Base-by-base conservation (phyloP, 495 filamentous ascomycete genomes). In the Sordaria brevicollis region DNA sequence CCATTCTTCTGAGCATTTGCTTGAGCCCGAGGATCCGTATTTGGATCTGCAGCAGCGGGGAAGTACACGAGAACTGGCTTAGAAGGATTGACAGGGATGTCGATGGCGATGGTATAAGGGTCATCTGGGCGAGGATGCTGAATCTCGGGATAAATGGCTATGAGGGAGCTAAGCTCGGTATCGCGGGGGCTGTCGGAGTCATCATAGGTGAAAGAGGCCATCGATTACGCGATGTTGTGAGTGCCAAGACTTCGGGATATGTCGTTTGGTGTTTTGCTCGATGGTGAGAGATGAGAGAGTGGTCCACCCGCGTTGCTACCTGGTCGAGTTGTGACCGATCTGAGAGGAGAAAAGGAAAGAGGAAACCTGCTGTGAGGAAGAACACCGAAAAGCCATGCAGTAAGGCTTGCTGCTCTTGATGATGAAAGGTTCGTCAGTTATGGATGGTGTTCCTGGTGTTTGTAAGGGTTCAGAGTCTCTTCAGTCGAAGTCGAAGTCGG, bases 121-220 rank as follows among this genome's bases (percentile, higher is more conserved):
- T 89, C 79, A 4, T 85, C 75, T 4, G 86, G 80, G 67, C 88
- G 84, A 36, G 91, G 79, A 5, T 75, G 71, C 35, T 83, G 82
- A 17, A 97, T 87, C 78, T 99, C 95, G 21, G 94, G 94, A 72
- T 88, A 99, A 72, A 99, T 98, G 74, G 93, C 91, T 15, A 85
- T 83, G 57, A 98, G 88, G n/a, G 93, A 88, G 65, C 86, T 88
- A 65, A 99, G 84, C 80, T 99, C 95, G 17, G 89, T 83, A 19
- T 89, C 84, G 68, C 95, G 92, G 71, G 91, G 87, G 74, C 92
- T 91, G 29, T 89, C 88, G 67, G 69, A 65, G 65, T 81, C 75
- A 39, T 74, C 69, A 31, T 65, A 62, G 29, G 39, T 39, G 11
- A 43, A 68, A 49, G 74, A 74, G 69, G 73, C 72, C 70, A 70